These are phyloP conservation scores for Candida alai DNA, from an alignment of 805 yeast species.

Conservation along the genomic window DNA sequence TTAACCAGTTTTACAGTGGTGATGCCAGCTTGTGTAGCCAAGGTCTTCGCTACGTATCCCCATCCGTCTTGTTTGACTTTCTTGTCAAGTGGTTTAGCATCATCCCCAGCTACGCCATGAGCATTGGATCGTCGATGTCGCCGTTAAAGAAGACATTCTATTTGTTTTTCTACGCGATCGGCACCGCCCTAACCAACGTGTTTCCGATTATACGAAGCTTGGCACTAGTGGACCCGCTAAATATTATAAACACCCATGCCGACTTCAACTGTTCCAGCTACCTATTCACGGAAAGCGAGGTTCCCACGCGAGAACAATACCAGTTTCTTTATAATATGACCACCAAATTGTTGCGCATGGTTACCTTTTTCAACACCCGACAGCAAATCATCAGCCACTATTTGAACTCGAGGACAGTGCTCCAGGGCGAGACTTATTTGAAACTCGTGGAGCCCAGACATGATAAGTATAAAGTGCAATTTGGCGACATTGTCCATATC, in stretches of 20 bases:
- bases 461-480: conserved; percentile 5
- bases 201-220: conserved; percentile 33
- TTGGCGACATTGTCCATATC: conserved; percentile 15
- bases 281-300: conserved; percentile 13
- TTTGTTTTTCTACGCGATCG: conserved; percentile 33
- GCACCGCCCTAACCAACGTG: conserved; percentile 29
- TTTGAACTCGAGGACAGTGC: conserved; percentile 14
- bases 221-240: conserved; percentile 30
- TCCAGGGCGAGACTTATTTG: too few species aligned
- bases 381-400: conserved; percentile 16
- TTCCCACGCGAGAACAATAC: conserved; percentile 16
- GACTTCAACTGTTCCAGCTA: conserved; percentile 24
- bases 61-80: conserved; percentile 29
- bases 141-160: conserved; percentile 32
- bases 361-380: conserved; percentile 32
- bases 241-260: conserved; percentile 27
- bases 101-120: conserved; percentile 29
- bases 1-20: conserved; percentile 23
- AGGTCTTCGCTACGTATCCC: conserved; percentile 24
- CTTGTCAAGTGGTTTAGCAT: conserved; percentile 33
- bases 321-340: conserved; percentile 19
- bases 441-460: conserved; percentile 9
- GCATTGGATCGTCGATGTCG: conserved; percentile 22
- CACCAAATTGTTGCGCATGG: conserved; percentile 25
- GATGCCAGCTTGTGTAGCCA: too few species aligned